Conservation (phyloP, 768 basidiomycete species). For the Lactifluus rugatus region DNA sequence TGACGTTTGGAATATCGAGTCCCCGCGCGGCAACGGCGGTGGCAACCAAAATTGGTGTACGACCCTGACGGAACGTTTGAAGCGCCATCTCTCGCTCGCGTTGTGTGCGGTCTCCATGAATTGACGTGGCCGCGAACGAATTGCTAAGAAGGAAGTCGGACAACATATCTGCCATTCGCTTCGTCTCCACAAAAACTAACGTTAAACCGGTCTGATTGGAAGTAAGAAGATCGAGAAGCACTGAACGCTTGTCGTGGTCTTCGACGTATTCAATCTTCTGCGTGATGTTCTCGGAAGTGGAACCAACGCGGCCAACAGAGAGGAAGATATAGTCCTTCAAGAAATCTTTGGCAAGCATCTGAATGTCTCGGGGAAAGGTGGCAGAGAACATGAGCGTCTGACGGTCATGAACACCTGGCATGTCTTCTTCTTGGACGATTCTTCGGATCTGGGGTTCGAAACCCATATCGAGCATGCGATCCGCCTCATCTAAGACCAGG, state of each 20-base stretch:
- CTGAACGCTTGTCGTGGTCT: conserved; percentile 92
- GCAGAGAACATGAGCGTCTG: conserved; percentile 99
- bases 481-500: conserved; percentile 97
- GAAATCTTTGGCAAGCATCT: conserved; percentile 92
- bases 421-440: conserved; percentile 97
- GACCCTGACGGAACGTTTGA: conserved; percentile 89
- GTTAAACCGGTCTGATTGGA: conserved; percentile 75
- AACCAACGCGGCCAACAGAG: conserved; percentile 95
- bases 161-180: conserved; percentile 97
- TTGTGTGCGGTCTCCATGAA: conserved; percentile 96
- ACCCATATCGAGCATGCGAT: conserved; percentile 99
- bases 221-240: conserved; percentile 86
- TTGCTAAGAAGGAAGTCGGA: conserved; percentile 89
- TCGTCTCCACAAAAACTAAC: conserved; percentile 97
- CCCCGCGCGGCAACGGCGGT: conserved; percentile 99
- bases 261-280: conserved; percentile 99
- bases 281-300: conserved; percentile 98
- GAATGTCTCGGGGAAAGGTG: conserved; percentile 98
- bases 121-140: conserved; percentile 84
- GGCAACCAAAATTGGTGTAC: conserved; percentile 93
- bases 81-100: conserved; percentile 95
- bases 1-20: conserved; percentile 98
- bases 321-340: conserved; percentile 99
- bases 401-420: conserved; percentile 85
- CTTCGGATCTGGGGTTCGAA: conserved; percentile 99